Evolutionary conservation across 495 filamentous ascomycete genomes (phyloP).

Genomic region (Aspergillus avenaceus): DNA sequence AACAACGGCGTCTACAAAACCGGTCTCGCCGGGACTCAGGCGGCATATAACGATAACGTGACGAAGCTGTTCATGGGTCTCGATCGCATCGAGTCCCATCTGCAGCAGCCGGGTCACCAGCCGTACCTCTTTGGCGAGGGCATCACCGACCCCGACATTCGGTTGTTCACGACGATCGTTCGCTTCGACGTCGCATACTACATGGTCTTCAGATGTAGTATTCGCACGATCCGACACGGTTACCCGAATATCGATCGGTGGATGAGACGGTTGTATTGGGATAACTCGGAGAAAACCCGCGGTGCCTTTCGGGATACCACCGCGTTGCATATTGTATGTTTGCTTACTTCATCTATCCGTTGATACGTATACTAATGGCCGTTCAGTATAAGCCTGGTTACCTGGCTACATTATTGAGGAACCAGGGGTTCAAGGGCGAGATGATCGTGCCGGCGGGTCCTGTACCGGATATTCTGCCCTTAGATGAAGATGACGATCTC

Average conservation of each 20-base stretch:
- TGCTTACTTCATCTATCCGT: neutral
- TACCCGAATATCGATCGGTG: conserved; percentile 68
- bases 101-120: conserved; percentile 41
- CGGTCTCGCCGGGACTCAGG: conserved; percentile 62
- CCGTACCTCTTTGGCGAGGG: conserved; percentile 61
- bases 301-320: conserved; percentile 68
- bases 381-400: conserved; percentile 18
- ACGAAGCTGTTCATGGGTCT: conserved; percentile 57
- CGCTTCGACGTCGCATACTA: conserved; percentile 68
- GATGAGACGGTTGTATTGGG: conserved; percentile 70
- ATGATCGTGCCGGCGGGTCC: conserved; percentile 16
- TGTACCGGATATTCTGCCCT: conserved; percentile 40
- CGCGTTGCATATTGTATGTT: conserved; percentile 50
- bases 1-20: conserved; percentile 73
- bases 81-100: conserved; percentile 58
- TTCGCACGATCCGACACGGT: conserved; percentile 64
- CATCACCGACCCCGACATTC: conserved; percentile 65
- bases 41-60: conserved; percentile 58
- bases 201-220: conserved; percentile 66
- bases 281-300: conserved; percentile 45
- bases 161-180: conserved; percentile 60
- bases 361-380: neutral
- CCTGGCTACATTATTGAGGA: conserved; percentile 9
- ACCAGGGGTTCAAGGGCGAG: conserved; percentile 7
- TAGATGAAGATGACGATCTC: no score